These are phyloP conservation scores for Aegilops tauschii DNA, from an alignment of 176 grass and related monocot species.

Conservation along the genomic window DNA sequence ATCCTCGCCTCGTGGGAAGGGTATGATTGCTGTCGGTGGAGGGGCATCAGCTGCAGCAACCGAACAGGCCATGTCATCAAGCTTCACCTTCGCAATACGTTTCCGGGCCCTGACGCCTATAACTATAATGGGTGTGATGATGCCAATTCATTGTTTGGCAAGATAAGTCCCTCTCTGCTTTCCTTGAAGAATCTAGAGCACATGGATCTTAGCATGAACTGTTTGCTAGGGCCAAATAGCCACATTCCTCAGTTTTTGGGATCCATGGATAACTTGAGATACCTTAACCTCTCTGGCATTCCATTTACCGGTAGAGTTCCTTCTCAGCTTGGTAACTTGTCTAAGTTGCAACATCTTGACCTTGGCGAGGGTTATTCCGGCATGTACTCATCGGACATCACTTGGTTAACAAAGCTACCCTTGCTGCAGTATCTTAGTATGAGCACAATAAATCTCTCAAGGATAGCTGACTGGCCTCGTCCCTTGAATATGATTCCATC, in stretches of 20 bases:
- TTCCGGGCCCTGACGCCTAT: background rate
- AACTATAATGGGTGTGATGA: background rate
- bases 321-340: slow-evolving; percentile 38
- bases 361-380: background rate
- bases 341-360: slow-evolving; percentile 30
- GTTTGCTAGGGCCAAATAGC: background rate
- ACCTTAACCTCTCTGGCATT: slow-evolving; percentile 28
- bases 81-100: slow-evolving; percentile 6
- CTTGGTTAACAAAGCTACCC: background rate
- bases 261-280: background rate
- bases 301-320: slow-evolving; percentile 16
- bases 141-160: background rate
- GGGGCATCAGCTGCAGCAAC: slow-evolving; percentile 33
- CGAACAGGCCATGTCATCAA: slow-evolving; percentile 14
- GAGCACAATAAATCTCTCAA: background rate
- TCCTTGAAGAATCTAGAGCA: background rate
- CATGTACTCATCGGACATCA: background rate
- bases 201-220: slow-evolving; percentile 42
- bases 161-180: slow-evolving; percentile 39
- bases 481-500: slow-evolving; percentile 2
- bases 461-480: background rate
- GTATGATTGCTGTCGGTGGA: slow-evolving; percentile 31
- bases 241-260: slow-evolving; percentile 23
- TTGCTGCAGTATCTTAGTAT: slow-evolving; percentile 6
- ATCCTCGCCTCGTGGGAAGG: slow-evolving; percentile 27